Conservation (phyloP, 192 early-diverging fungal species). For the Coemansia sp. region DNA sequence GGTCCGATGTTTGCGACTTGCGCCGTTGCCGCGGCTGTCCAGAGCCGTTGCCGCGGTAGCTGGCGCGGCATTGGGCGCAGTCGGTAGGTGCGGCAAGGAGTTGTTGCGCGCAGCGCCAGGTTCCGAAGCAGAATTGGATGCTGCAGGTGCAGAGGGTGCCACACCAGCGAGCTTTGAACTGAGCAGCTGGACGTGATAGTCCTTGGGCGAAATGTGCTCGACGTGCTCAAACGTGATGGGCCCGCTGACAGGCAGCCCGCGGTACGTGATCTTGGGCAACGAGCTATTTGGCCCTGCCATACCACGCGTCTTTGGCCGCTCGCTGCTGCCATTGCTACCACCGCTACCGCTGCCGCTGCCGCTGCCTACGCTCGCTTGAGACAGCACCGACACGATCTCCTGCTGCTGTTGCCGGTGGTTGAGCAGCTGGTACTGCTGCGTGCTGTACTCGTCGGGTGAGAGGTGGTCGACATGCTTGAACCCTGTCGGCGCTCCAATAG, state of each 20-base stretch:
- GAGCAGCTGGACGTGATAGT: conserved; percentile 37
- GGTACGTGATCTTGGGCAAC: conserved; percentile 31
- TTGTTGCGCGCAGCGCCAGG: not conserved
- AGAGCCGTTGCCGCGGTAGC: not conserved
- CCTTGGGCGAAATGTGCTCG: conserved; percentile 46
- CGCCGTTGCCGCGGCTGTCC: not conserved
- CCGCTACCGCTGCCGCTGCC: not conserved
- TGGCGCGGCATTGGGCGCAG: not conserved
- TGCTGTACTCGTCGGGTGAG: conserved; percentile 31
- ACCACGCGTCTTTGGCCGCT: conserved; percentile 10
- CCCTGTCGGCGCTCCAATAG: conserved; percentile 34
- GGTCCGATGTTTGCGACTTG: conserved; percentile 5
- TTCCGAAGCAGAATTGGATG: not conserved
- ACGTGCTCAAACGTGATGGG: conserved; percentile 50
- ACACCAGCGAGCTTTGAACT: not conserved
- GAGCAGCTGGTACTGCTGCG: conserved; percentile 51
- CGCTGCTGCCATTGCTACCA: not conserved
- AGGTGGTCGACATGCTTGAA: conserved; percentile 52
- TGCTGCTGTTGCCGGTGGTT: conserved; percentile 51
- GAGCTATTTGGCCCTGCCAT: conserved; percentile 3
- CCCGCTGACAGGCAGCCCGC: conserved; percentile 46
- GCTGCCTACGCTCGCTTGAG: conserved; percentile 14
- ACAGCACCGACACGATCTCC: conserved; percentile 46
- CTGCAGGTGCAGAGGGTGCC: not conserved
- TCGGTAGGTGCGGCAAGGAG: not conserved